Conservation (phyloP, 768 basidiomycete genomes). For the Amanita exitialis region DNA sequence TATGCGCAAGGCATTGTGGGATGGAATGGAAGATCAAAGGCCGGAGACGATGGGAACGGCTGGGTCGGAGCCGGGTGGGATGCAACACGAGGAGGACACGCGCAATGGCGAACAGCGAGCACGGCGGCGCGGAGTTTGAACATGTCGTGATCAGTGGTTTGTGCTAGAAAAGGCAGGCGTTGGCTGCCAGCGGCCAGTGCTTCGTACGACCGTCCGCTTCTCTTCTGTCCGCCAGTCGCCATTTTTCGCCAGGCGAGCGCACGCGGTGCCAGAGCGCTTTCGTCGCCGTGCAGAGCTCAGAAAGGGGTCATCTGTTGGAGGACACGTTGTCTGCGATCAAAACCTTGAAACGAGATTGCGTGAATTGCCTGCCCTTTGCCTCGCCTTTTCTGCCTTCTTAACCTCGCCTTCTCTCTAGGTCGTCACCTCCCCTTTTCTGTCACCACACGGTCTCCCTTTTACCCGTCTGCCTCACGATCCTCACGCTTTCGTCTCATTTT, state of each 20-base stretch:
- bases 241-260: not conserved
- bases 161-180: no score
- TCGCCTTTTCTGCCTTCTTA: slow-evolving; percentile 44
- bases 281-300: slow-evolving; percentile 3
- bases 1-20: no score
- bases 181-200: no score
- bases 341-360: slow-evolving; percentile 40
- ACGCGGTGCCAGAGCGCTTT: not conserved
- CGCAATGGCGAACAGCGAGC: no score
- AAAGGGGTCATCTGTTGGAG: slow-evolving; percentile 33
- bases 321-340: slow-evolving; percentile 78
- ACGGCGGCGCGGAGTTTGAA: no score
- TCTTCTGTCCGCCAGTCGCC: not conserved
- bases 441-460: slow-evolving; percentile 14
- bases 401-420: slow-evolving; percentile 26
- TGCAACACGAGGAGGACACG: no score
- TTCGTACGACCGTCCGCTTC: no score
- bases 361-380: slow-evolving; percentile 47
- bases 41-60: no score
- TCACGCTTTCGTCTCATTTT: slow-evolving; percentile 41
- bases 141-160: no score
- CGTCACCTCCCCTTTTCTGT: slow-evolving; percentile 20
- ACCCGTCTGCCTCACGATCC: slow-evolving; percentile 44
- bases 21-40: no score
- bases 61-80: no score